Conservation (phyloP, 345 rosid genomes). For the Populus nigra region DNA sequence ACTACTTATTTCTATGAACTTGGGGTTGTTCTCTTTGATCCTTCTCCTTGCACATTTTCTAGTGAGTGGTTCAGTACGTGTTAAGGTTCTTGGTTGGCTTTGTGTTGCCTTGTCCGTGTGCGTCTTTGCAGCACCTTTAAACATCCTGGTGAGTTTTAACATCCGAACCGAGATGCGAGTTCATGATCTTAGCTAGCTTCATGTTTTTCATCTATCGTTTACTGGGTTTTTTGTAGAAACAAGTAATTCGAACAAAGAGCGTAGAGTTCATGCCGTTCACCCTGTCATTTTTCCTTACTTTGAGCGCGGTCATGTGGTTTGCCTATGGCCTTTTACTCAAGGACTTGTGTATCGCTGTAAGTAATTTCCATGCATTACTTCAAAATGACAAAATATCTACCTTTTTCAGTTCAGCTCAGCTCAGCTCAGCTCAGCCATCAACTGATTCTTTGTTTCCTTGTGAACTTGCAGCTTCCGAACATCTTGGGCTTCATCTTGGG, state of each 20-base stretch:
- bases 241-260: constrained; percentile 69
- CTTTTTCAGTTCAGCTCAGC: background rate
- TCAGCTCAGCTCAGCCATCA: background rate
- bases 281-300: constrained; percentile 73
- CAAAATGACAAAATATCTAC: background rate
- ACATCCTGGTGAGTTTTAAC: constrained; percentile 49
- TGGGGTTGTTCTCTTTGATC: constrained; percentile 51
- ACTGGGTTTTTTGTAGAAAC: constrained; percentile 38
- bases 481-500: constrained; percentile 70
- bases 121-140: constrained; percentile 84
- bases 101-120: constrained; percentile 61
- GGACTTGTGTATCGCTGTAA: constrained; percentile 77
- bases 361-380: constrained; percentile 7
- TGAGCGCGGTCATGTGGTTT: constrained; percentile 83
- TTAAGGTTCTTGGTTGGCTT: constrained; percentile 75
- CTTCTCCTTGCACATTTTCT: constrained; percentile 43
- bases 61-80: constrained; percentile 18
- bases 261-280: constrained; percentile 93
- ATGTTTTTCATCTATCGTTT: background rate
- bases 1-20: constrained; percentile 47
- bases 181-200: background rate
- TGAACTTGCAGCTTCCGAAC: constrained; percentile 59
- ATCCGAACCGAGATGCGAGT: background rate
- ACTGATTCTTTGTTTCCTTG: background rate
- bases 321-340: constrained; percentile 57